phyloP scores from a whole-genome alignment of 2,329 filamentous ascomycete species.

The Leptographium radiaticola region DNA sequence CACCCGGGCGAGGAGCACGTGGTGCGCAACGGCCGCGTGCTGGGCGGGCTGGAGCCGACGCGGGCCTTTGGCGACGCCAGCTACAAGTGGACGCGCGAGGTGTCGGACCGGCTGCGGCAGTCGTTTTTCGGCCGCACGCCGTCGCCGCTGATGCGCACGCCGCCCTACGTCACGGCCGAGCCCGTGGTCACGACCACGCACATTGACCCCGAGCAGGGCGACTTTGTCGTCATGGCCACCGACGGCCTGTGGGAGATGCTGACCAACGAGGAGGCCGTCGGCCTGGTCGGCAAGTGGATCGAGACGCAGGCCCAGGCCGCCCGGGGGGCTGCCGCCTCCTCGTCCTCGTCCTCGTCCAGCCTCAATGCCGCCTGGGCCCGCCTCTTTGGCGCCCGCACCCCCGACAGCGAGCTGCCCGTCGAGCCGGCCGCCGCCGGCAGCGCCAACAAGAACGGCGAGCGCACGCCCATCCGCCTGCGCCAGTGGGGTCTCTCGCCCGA shows the following conservation, averaged over 20 bases:
- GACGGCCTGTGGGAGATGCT: slow-evolving; percentile 99
- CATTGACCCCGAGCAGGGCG: slow-evolving; percentile 75
- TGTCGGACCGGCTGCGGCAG: slow-evolving; percentile 67
- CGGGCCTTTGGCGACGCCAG: slow-evolving; percentile 91
- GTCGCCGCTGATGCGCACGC: slow-evolving; percentile 68
- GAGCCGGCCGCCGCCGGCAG: slow-evolving; percentile 41
- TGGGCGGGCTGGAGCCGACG: slow-evolving; percentile 84
- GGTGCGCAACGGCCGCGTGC: slow-evolving; percentile 74
- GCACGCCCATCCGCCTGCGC: slow-evolving; percentile 72
- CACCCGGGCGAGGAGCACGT: slow-evolving; percentile 86
- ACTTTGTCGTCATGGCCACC: slow-evolving; percentile 92
- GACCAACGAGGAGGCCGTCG: slow-evolving; percentile 94
- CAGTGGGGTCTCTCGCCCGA: slow-evolving; percentile 78
- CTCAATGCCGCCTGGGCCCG: slow-evolving; percentile 53
- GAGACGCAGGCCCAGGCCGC: slow-evolving; percentile 49
- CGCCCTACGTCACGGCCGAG: slow-evolving; percentile 94
- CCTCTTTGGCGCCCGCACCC: slow-evolving; percentile 29
- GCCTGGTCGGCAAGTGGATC: slow-evolving; percentile 92
- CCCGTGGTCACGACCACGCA: slow-evolving; percentile 89
- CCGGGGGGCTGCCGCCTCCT: neutral
- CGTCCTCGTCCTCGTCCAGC: slow-evolving; percentile 8
- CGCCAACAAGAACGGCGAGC: slow-evolving; percentile 51
- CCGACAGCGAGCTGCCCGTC: slow-evolving; percentile 50
- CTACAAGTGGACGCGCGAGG: slow-evolving; percentile 90
- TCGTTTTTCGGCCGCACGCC: slow-evolving; percentile 80